These are phyloP conservation scores for Larix kaempferi DNA, from an alignment of 75 land plant genomes.

Conservation along the genomic window DNA sequence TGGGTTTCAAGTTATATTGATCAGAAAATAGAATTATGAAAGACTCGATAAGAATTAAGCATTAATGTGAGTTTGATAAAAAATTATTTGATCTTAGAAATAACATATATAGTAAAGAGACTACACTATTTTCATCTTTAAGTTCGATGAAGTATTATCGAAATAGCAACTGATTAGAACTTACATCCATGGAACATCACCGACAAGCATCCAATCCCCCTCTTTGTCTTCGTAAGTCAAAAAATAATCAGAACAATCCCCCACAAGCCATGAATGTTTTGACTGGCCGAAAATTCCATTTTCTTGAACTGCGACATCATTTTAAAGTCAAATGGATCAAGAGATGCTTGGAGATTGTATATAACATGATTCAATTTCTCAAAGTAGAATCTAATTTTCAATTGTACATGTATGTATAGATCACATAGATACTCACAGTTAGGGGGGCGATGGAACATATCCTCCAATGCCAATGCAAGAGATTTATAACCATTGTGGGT, in stretches of 20 bases:
- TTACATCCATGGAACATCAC: slow-evolving; percentile 58
- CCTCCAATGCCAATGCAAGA: slow-evolving; percentile 20
- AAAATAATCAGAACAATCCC: slow-evolving; percentile 17
- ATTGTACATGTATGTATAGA: neutral
- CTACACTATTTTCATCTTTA: too few relatives aligned
- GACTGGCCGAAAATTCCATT: neutral
- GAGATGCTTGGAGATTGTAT: neutral
- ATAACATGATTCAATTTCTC: neutral
- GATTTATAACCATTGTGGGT: slow-evolving; percentile 28
- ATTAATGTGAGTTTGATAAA: neutral
- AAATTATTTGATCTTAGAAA: too few relatives aligned
- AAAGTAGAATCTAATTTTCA: neutral
- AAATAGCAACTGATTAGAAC: neutral
- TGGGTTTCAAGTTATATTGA: too few relatives aligned
- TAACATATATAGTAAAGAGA: neutral
- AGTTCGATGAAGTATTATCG: too few relatives aligned
- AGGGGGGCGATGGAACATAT: slow-evolving; percentile 21
- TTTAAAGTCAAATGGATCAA: neutral
- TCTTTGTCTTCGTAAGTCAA: slow-evolving; percentile 50
- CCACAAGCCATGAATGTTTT: slow-evolving; percentile 2
- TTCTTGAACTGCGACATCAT: slow-evolving; percentile 3
- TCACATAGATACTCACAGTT: slow-evolving; percentile 13
- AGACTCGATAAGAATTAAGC: neutral
- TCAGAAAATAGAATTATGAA: neutral
- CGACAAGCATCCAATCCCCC: slow-evolving; percentile 53